These are phyloP conservation scores for Claviceps citrina DNA, from an alignment of 2,329 filamentous ascomycete genomes.

Conservation along the genomic window DNA sequence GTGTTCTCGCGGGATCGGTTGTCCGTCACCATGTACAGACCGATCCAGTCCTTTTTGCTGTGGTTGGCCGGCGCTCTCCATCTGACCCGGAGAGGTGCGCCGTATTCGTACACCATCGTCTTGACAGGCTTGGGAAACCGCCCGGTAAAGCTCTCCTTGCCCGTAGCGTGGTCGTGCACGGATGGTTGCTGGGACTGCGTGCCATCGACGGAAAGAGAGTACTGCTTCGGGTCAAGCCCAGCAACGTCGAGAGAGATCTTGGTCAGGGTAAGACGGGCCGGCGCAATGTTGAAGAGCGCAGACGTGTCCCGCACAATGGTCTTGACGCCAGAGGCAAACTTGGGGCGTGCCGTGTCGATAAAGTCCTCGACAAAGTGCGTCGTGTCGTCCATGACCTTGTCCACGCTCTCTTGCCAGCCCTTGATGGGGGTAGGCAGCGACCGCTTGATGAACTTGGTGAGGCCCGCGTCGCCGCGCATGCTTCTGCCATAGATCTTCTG, in stretches of 20 bases:
- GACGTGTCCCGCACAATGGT: conserved; percentile 79
- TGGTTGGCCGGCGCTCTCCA: conserved; percentile 85
- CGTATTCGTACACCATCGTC: conserved; percentile 73
- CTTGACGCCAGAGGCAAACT: conserved; percentile 70
- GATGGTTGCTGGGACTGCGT: conserved; percentile 36
- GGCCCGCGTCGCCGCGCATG: conserved; percentile 71
- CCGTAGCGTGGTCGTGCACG: conserved; percentile 45
- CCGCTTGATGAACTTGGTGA: conserved; percentile 80
- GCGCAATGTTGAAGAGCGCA: conserved; percentile 76
- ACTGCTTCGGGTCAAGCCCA: conserved; percentile 64
- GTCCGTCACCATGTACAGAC: conserved; percentile 89
- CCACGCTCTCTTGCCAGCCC: conserved; percentile 71
- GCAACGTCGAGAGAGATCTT: conserved; percentile 65
- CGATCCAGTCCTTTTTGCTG: conserved; percentile 86
- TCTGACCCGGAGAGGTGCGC: conserved; percentile 71
- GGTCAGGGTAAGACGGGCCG: conserved; percentile 70
- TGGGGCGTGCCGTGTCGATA: conserved; percentile 70
- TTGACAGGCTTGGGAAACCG: conserved; percentile 55
- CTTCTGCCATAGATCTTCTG: conserved; percentile 85
- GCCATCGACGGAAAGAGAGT: conserved; percentile 60
- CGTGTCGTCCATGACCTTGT: conserved; percentile 73
- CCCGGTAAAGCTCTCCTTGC: conserved; percentile 57
- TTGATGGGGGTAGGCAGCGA: conserved; percentile 72
- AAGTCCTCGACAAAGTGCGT: conserved; percentile 85
- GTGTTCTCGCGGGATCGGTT: conserved; percentile 77